Conservation (phyloP, 257 asterid genomes). For the Fraxinus americana region DNA sequence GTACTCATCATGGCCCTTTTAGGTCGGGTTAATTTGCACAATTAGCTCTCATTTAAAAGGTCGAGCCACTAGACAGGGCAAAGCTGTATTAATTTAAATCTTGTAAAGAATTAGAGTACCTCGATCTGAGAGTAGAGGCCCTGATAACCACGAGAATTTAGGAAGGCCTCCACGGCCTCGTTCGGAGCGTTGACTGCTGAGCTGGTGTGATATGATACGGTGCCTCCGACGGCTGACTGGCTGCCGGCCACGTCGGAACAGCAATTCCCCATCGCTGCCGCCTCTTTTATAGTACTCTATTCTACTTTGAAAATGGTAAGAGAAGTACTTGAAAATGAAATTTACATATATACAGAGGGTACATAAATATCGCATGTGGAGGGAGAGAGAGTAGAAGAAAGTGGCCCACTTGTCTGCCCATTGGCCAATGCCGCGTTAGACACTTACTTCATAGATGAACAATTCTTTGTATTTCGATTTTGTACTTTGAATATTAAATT, state of each 20-base stretch:
- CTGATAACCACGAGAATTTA: conserved; percentile 76
- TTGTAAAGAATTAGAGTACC: conserved; percentile 38
- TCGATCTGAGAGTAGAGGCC: conserved; percentile 96
- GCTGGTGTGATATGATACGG: conserved; percentile 32
- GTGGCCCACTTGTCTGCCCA: no score
- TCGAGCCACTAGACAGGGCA: background rate
- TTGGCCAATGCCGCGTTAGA: no score
- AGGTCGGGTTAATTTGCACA: background rate
- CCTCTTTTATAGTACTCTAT: conserved; percentile 1
- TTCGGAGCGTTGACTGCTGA: conserved; percentile 48
- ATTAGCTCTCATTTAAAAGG: background rate
- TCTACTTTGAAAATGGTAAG: background rate
- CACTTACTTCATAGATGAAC: no score
- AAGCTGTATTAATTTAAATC: conserved; percentile 10
- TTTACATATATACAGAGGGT: conserved; percentile 7
- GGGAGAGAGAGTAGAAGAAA: no score
- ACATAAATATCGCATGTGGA: no score
- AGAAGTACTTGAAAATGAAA: background rate
- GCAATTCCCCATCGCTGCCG: conserved; percentile 87
- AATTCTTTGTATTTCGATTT: no score
- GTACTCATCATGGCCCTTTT: no score
- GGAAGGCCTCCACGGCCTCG: conserved; percentile 86
- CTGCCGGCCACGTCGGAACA: conserved; percentile 90
- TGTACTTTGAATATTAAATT: no score
- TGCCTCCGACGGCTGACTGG: conserved; percentile 80